Evolutionary conservation across 1,284 basidiomycete species (phyloP).

Genomic region (Tilletia caries): DNA sequence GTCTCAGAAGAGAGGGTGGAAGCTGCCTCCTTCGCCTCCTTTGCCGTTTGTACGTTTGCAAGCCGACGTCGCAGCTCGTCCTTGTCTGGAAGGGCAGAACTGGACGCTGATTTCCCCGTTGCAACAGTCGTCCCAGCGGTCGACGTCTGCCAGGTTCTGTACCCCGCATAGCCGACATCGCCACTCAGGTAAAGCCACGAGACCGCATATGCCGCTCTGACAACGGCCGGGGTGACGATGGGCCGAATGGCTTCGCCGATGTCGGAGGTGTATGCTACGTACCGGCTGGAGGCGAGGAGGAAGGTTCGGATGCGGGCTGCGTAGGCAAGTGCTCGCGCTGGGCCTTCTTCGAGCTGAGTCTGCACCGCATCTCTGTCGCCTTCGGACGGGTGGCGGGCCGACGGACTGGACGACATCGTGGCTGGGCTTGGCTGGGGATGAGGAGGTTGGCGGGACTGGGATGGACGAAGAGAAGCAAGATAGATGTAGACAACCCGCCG

Average conservation of each 20-base stretch:
- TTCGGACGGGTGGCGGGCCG: neutral
- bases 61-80: slow-evolving; percentile 34
- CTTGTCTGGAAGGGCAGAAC: slow-evolving; percentile 29
- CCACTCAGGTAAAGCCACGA: slow-evolving; percentile 72
- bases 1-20: slow-evolving; percentile 11
- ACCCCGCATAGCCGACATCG: slow-evolving; percentile 86
- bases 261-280: slow-evolving; percentile 68
- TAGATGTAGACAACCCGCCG: no score
- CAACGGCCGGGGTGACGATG: slow-evolving; percentile 72
- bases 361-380: slow-evolving; percentile 17
- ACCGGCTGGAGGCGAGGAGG: slow-evolving; percentile 31
- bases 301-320: slow-evolving; percentile 43
- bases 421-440: no score
- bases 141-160: slow-evolving; percentile 45
- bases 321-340: slow-evolving; percentile 42
- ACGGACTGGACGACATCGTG: neutral
- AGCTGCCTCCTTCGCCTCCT: slow-evolving; percentile 24
- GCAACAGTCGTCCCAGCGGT: slow-evolving; percentile 24
- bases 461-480: no score
- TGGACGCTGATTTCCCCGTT: neutral
- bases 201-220: slow-evolving; percentile 78
- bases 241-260: slow-evolving; percentile 89
- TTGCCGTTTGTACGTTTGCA: slow-evolving; percentile 18
- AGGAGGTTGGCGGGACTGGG: no score
- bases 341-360: slow-evolving; percentile 31